Base-by-base conservation (phyloP, 2,329 filamentous ascomycete genomes). In the Pseudodiploospora longispora region DNA sequence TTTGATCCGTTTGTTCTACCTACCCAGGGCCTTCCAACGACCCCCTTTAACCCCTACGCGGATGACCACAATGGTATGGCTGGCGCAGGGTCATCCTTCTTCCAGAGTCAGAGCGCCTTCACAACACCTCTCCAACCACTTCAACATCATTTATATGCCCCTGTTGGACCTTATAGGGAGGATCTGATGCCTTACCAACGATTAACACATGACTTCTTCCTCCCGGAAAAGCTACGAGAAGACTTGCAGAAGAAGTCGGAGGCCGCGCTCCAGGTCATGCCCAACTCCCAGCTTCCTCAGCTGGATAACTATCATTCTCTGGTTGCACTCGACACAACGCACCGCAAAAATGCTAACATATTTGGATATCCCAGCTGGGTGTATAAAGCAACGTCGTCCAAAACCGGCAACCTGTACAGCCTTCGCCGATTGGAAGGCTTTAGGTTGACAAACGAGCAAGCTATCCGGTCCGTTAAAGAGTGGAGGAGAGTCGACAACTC, bases 291-390 rank as follows among this genome's bases (percentile, higher is more conserved):
- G 47, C 71, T 94, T 6, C 87, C 88, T 5, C 75, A 80, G 47
- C 76, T 97, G 43, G 88, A 95, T 57, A 83, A 89, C 55, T 97
- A 93, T 60, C 90, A 97, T 63, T 94, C 89, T 4, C 74, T 98
- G 8, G 89, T 96, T 6, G 87, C 91, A 4, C 70, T 98, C 36
- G 90, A 97, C 62, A 86, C 83, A 6, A 84, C 76, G 40, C 81
- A 87, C 48, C 80, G 89, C 52, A 90, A 88, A 61, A 88, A 83
- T 52, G 78, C 82, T 4, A 76, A 79, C 9, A 79, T 85, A 10
- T 96, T 96, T 64, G 88, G 89, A 29, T 95, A 88, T 57, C 80
- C 84, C 5, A 95, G 85, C 55, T 97, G 90, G 88, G 80, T 95
- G 1, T 98, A 96, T 70, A 97, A 97, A 68, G 91, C 90, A 6